Evolutionary conservation across 2,329 filamentous ascomycete genomes (phyloP).

Genomic region (Hymenoscyphus fructigenus): DNA sequence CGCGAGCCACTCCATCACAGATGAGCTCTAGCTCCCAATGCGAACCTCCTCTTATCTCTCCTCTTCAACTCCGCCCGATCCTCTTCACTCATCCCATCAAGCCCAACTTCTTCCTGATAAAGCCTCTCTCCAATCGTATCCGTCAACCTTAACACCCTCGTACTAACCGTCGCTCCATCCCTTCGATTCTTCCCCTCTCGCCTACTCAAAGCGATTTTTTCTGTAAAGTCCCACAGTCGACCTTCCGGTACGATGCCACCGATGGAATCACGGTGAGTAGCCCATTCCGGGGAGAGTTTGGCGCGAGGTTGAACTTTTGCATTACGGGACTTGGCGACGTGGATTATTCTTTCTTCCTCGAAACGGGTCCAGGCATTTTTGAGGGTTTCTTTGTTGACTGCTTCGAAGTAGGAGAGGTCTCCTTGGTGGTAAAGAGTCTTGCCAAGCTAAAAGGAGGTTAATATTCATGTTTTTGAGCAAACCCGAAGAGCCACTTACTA

Average conservation of each 20-base stretch:
- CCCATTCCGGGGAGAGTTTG: slow-evolving; percentile 73
- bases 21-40: slow-evolving; percentile 50
- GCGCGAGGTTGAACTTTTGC: slow-evolving; percentile 60
- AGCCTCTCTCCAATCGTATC: slow-evolving; percentile 70
- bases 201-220: slow-evolving; percentile 77
- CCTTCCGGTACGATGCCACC: slow-evolving; percentile 67
- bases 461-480: slow-evolving; percentile 17
- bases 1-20: slow-evolving; percentile 39
- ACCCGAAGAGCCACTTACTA: slow-evolving; percentile 54
- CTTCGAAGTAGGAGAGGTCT: slow-evolving; percentile 95
- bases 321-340: slow-evolving; percentile 68
- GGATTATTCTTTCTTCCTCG: slow-evolving; percentile 85
- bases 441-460: slow-evolving; percentile 60
- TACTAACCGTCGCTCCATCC: slow-evolving; percentile 88
- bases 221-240: slow-evolving; percentile 86
- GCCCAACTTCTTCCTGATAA: slow-evolving; percentile 55
- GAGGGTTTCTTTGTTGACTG: slow-evolving; percentile 95
- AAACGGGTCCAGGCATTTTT: slow-evolving; percentile 90
- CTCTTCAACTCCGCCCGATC: slow-evolving; percentile 50
- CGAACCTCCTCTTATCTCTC: slow-evolving; percentile 47
- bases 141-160: slow-evolving; percentile 73
- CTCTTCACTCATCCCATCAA: slow-evolving; percentile 46
- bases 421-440: slow-evolving; percentile 98
- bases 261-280: slow-evolving; percentile 63
- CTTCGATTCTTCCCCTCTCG: slow-evolving; percentile 93